These are phyloP conservation scores for Sclerotiophoma versabilis DNA, from an alignment of 2,329 filamentous ascomycete species.

Conservation along the genomic window DNA sequence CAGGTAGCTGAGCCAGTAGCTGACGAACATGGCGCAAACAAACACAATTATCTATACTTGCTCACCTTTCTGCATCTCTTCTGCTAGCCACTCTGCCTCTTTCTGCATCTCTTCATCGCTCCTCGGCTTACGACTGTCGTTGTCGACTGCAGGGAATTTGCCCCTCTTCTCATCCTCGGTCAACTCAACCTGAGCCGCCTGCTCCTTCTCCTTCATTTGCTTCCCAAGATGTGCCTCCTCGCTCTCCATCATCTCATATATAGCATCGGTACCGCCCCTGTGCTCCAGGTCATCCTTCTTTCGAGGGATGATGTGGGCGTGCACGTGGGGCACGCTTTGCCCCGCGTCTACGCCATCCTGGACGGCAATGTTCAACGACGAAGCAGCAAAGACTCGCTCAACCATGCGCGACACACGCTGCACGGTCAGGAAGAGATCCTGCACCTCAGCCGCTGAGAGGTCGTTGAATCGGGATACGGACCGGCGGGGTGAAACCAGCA, in stretches of 20 bases:
- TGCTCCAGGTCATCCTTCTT: constrained; percentile 64
- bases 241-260: constrained; percentile 83
- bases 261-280: constrained; percentile 69
- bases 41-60: constrained; percentile 1
- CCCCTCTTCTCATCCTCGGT: constrained; percentile 48
- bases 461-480: constrained; percentile 76
- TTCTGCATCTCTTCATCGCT: constrained; percentile 76
- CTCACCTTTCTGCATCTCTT: constrained; percentile 59
- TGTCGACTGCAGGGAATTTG: constrained; percentile 74
- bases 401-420: constrained; percentile 83
- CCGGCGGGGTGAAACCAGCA: constrained; percentile 82
- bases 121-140: constrained; percentile 68
- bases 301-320: constrained; percentile 89
- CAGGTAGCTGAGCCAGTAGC: too few species aligned
- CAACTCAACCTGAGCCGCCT: constrained; percentile 47
- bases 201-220: constrained; percentile 67
- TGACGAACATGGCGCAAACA: too few species aligned
- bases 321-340: constrained; percentile 92
- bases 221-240: constrained; percentile 84
- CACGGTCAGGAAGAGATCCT: constrained; percentile 86
- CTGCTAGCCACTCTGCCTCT: constrained; percentile 74
- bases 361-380: constrained; percentile 91
- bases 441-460: constrained; percentile 74
- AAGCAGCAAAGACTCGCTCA: constrained; percentile 65
- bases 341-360: constrained; percentile 91